Evolutionary conservation across 2,329 filamentous ascomycete species (phyloP), one percentile per base, ranked within the genome.

Genomic region (Diaporthe nobilis): DNA sequence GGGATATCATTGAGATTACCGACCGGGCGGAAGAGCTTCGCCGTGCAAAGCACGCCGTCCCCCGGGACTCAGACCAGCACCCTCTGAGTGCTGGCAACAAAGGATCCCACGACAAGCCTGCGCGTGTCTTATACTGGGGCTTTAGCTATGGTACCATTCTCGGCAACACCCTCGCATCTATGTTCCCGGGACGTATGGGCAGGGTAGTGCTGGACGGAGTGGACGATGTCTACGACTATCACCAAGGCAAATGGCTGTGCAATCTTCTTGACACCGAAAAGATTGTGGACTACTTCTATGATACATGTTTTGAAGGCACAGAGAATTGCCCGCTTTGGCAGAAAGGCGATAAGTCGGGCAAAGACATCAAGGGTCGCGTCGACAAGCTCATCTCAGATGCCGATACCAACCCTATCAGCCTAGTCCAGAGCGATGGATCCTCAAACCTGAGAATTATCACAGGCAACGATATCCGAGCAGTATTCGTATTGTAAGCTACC

Each of bases 61-160:
- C 17, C 25, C 47, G 28, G 53, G 17, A 47, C 25, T 4, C 31
- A 34, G 20, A 53, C 25, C 72, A 76, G 39, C 53, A 51, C 37
- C 55, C 47, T 68, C 67, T 71, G 49, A 28, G 31, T 17, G 47
- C 20, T n/a, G 71, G 34, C 31, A 55, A 9, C 6, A n/a, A 10
- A 68, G 53, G 5, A 3, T 42, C 47, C 47, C 25, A 70, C 31
- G 28, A 75, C 10, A 63, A 78, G 1, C 70, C 77, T 3, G 74
- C 80, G 4, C 77, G 81, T 17, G 77, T 89, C 42, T 86, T 86
- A 78, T 90, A 88, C 77, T 85, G 87, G 82, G 88, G 88, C 0
- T 85, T 89, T 71, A 88, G 87, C 8, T 90, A 90, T 75, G 86
- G 86, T 7, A 87, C 85, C 0, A 81, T 85, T 9, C 80, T 87